Evolutionary conservation across 2,329 filamentous ascomycete genomes (phyloP).

Genomic region (Penicillium sp.): DNA sequence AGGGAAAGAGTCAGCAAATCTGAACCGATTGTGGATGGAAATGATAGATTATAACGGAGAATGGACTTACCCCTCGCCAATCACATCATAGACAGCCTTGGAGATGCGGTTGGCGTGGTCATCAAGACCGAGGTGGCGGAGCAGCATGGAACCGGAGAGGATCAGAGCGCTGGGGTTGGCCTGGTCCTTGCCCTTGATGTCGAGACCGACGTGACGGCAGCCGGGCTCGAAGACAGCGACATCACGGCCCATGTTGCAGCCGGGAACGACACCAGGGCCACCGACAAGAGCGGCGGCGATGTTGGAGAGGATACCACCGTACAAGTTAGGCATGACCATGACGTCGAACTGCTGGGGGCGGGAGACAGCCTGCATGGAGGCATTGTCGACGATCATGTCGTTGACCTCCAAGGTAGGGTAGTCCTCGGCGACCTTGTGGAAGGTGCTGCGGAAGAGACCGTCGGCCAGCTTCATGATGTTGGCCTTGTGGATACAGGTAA

Average conservation of each 20-base stretch:
- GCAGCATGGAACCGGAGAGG: constrained; percentile 93
- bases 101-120: constrained; percentile 98
- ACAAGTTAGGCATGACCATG: constrained; percentile 99
- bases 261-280: constrained; percentile 93
- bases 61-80: constrained; percentile 79
- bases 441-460: constrained; percentile 96
- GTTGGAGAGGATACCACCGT: constrained; percentile 98
- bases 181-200: constrained; percentile 99
- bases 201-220: constrained; percentile 97
- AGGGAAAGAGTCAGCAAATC: neutral
- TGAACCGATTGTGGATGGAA: neutral
- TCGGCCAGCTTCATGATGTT: constrained; percentile 99
- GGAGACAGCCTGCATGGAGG: constrained; percentile 98
- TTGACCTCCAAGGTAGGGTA: constrained; percentile 94
- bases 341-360: constrained; percentile 98
- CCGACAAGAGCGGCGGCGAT: constrained; percentile 96
- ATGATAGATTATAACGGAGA: neutral
- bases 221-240: constrained; percentile 98
- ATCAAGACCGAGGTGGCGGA: constrained; percentile 94
- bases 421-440: constrained; percentile 89
- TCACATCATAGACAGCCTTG: constrained; percentile 75
- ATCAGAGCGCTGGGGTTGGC: constrained; percentile 97
- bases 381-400: constrained; percentile 99
- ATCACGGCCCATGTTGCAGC: constrained; percentile 99
- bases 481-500: constrained; percentile 99